These are phyloP conservation scores for Alternaria burnsii DNA, from an alignment of 2,329 filamentous ascomycete species.

Conservation along the genomic window DNA sequence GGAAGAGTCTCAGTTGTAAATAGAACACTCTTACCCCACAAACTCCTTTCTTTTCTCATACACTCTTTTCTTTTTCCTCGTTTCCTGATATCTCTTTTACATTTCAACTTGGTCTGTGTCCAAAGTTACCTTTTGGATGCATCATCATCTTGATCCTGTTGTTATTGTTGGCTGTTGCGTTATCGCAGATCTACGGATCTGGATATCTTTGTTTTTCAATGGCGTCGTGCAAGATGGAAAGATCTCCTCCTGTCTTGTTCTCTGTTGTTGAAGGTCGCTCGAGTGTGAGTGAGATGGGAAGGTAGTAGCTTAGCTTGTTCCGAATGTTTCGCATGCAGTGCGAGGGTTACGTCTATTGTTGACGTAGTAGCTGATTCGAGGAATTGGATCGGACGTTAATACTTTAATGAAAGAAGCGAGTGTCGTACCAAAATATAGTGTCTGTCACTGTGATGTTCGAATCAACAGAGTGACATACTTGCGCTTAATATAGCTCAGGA, in stretches of 20 bases:
- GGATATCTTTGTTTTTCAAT: constrained; percentile 5
- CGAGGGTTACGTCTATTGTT: constrained; percentile 3
- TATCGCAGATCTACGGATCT: constrained; percentile 7
- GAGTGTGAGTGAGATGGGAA: neutral
- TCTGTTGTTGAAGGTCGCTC: constrained; percentile 7
- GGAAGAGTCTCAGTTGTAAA: constrained; percentile 6
- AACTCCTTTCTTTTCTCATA: constrained; percentile 2
- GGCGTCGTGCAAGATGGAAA: constrained; percentile 17
- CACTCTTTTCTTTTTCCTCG: neutral
- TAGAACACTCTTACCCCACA: constrained; percentile 5
- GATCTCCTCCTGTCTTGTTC: neutral
- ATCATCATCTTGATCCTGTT: neutral
- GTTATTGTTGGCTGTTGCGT: neutral
- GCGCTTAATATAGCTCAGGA: neutral
- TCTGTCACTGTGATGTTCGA: neutral
- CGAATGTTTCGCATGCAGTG: neutral
- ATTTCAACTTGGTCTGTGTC: constrained; percentile 15
- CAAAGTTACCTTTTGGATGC: constrained; percentile 1
- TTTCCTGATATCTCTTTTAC: constrained; percentile 9
- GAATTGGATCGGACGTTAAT: constrained; percentile 14
- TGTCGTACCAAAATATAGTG: constrained; percentile 3
- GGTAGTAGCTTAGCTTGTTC: neutral
- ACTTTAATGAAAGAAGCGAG: constrained; percentile 18
- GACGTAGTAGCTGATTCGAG: constrained; percentile 5
- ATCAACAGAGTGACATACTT: neutral